phyloP scores from a whole-genome alignment of 31 red algal genomes.

The Endocladia muricata region DNA sequence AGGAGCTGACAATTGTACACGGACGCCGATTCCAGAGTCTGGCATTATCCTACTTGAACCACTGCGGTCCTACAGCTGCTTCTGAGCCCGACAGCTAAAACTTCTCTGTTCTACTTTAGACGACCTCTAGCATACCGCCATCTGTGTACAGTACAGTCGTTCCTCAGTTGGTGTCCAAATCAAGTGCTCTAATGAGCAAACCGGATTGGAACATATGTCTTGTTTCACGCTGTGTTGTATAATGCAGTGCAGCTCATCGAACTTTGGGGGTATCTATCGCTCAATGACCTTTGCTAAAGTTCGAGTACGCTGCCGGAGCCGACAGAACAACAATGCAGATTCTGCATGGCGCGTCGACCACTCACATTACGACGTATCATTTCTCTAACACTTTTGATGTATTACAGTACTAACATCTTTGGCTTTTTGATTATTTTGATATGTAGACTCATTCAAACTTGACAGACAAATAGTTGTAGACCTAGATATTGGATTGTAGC shows the following conservation, averaged over 20 bases:
- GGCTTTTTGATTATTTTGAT: no score
- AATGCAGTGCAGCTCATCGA: not conserved
- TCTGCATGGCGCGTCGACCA: no score
- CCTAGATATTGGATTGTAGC: no score
- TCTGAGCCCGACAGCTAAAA: not conserved
- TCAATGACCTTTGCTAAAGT: no score
- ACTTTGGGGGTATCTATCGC: no score
- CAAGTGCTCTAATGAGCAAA: not conserved
- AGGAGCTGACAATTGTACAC: not conserved
- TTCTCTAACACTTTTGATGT: no score
- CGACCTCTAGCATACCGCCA: not conserved
- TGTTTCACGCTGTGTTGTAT: not conserved
- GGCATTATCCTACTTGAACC: not conserved
- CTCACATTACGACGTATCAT: no score
- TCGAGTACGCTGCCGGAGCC: no score
- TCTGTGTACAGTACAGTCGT: constrained; percentile 2
- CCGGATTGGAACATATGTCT: constrained; percentile 1
- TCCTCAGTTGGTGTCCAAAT: not conserved
- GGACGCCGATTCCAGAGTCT: constrained; percentile 4
- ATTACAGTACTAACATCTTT: no score
- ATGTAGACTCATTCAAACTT: no score
- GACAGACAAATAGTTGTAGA: no score
- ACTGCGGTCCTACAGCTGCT: constrained; percentile 6
- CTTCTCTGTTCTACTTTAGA: not conserved
- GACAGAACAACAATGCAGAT: no score